A percentile compares a stretch with the other conserved stretches of the same genome.
Evolutionary conservation across 306 rosid species (phyloP).

Genomic region (Cercis canadensis): DNA sequence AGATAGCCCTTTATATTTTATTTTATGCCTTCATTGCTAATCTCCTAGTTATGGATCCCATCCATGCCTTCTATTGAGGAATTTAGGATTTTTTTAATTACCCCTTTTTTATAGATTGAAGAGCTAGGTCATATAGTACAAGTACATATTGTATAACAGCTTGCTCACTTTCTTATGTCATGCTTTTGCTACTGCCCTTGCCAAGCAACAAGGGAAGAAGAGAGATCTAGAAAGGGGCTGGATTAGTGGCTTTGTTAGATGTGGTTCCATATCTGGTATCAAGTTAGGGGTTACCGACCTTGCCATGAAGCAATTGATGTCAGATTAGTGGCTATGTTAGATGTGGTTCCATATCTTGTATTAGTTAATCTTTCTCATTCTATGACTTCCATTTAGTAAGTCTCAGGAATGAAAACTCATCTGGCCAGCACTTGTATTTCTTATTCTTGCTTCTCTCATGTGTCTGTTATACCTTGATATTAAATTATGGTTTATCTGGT

Average conservation of each 20-base stretch:
- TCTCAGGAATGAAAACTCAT: conserved; percentile 4
- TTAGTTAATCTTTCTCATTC: conserved; percentile 1
- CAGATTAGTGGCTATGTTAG: too few species aligned
- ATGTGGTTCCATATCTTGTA: neutral
- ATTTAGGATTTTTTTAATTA: neutral
- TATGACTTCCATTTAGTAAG: neutral
- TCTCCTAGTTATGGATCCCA: neutral
- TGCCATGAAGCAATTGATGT: too few species aligned
- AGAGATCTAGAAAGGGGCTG: too few species aligned
- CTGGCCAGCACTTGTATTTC: neutral
- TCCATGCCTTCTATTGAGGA: neutral
- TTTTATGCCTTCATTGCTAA: neutral
- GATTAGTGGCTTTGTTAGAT: conserved; percentile 7
- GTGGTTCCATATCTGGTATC: too few species aligned
- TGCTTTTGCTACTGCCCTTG: conserved; percentile 2
- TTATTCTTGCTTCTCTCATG: neutral
- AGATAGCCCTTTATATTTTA: neutral
- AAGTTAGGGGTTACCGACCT: too few species aligned
- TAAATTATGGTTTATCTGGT: neutral
- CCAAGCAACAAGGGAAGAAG: neutral
- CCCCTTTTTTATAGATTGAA: neutral
- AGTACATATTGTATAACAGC: neutral
- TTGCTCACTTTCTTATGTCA: neutral
- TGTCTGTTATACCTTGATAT: neutral
- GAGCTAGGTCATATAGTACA: neutral